These are phyloP conservation scores for Aspergillus incahuasiensis DNA, from an alignment of 495 filamentous ascomycete genomes.

Conservation along the genomic window DNA sequence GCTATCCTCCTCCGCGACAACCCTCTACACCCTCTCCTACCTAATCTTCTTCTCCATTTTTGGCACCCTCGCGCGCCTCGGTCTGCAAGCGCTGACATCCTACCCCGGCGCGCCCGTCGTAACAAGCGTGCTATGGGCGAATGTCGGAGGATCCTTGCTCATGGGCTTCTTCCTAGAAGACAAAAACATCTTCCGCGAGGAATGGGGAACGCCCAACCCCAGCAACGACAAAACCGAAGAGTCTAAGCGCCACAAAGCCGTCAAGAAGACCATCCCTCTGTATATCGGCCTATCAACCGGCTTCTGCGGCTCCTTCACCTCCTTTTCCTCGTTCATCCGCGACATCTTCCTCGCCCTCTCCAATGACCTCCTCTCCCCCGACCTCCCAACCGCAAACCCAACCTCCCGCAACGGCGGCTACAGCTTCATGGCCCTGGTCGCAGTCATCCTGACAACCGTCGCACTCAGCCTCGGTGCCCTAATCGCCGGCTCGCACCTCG, in stretches of 20 bases:
- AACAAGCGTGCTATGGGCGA: conserved; percentile 81
- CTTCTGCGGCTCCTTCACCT: conserved; percentile 90
- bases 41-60: conserved; percentile 83
- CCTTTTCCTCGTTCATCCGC: conserved; percentile 85
- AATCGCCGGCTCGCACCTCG: conserved; percentile 72
- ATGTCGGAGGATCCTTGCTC: conserved; percentile 75
- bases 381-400: background rate
- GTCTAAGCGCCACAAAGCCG: conserved; percentile 47
- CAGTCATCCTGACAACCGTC: conserved; percentile 63
- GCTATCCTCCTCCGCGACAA: conserved; percentile 56
- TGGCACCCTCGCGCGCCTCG: conserved; percentile 80
- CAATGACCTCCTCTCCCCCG: conserved; percentile 53
- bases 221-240: conserved; percentile 16
- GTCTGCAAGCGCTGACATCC: conserved; percentile 73
- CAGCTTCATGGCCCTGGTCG: conserved; percentile 73
- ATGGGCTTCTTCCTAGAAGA: conserved; percentile 88
- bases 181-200: conserved; percentile 64
- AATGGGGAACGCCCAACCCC: conserved; percentile 44
- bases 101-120: conserved; percentile 75
- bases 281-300: conserved; percentile 91
- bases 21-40: conserved; percentile 74
- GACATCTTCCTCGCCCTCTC: conserved; percentile 81
- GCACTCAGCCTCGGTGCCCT: conserved; percentile 65
- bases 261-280: conserved; percentile 80
- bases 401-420: conserved; percentile 65